Evolutionary conservation across 306 rosid species (phyloP), one percentile per base, ranked within the genome.

Genomic region (Hippophae gyantsensis): DNA sequence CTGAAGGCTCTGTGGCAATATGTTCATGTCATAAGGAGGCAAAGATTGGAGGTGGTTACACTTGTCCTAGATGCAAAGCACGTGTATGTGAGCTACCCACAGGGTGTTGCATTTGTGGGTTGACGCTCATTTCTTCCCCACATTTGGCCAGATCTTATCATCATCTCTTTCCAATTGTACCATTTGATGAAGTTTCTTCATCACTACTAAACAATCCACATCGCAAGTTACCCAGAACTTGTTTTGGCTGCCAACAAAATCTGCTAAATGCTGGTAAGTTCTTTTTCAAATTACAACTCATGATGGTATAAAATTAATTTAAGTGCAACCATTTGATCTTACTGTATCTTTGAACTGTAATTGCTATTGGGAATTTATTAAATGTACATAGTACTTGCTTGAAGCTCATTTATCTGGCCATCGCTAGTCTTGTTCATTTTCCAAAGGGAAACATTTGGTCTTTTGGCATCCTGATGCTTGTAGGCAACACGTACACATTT

Each of bases 71-170:
- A 75, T 92, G 96, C 84, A 92, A 88, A 77, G 93, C 88, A 10
- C 95, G 99, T n/a, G 84, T 88, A 2, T 87, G 99, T 66, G 99
- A 85, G 69, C 95, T 88, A 66, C 99, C 99, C 43, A 85, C 96
- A 0, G 96, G 85, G 72, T 92, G 99, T 74, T 86, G 79, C 48
- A 68, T 89, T 18, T 92, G 99, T 72, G 99, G 96, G 50, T 80
- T 87, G 86, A 87, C 98, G 10, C 98, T 92, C 51, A 92, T 92
- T 72, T 87, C 96, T 14, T 92, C 98, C 0, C 95, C 98, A 43
- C 98, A 92, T 80, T 77, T 92, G 79, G 98, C 98, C 62, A 85
- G 96, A 82, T 92, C 98, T 26, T 92, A 92, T 73, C 98, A 92
- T 68, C 98, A 87, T 83, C 93, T 92, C 64, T 92, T 92, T 70